Base-by-base conservation (phyloP, 306 rosid genomes). In the Begonia fuchsioides region DNA sequence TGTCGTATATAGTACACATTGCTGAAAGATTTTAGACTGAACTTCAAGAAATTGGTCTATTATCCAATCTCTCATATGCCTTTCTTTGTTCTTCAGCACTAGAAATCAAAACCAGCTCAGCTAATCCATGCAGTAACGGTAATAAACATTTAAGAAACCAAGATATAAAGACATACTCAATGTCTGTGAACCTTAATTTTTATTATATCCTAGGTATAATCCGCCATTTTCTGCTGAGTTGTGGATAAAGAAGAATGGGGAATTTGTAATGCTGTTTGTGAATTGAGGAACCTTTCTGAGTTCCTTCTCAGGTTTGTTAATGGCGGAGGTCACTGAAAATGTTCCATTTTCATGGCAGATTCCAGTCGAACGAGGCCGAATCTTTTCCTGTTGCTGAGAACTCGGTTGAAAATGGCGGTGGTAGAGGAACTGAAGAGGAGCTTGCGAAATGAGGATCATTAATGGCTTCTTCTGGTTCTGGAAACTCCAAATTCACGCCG, bases 401-500 rank as follows among this genome's bases (percentile, higher is more conserved):
- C 14, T 41, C 45, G 12, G 12, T 11, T 41, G 45, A 41, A 26
- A 26, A 26, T 41, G 45, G 14, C 6, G 45, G 14, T 6, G 0
- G 14, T 8, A 26, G 7, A 41, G 45, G 45, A 26, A 26, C 35
- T 4, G 35, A 26, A 26, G 35, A 26, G 8, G 35, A 26, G 35
- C 35, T 26, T 26, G 45, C 12, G 14, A 41, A n/a, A 10, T 11
- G 14, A 41, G 45, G 14, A 41, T n/a, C 12, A 41, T 1, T 10
- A 10, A 10, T 41, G 45, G 45, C 6, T 41, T 41, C 45, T 10
- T 15, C 16, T n/a, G 18, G 18, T 15, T 2, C 5, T 26, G 63
- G 15, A 58, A 49, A 58, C 49, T 58, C 63, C 63, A 58, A 49
- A 10, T 58, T 58, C 16, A 58, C 63, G 10, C 63, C 63, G 9